Evolutionary conservation across 148 eudicot species (phyloP).

Genomic region (Agrostemma githago): DNA sequence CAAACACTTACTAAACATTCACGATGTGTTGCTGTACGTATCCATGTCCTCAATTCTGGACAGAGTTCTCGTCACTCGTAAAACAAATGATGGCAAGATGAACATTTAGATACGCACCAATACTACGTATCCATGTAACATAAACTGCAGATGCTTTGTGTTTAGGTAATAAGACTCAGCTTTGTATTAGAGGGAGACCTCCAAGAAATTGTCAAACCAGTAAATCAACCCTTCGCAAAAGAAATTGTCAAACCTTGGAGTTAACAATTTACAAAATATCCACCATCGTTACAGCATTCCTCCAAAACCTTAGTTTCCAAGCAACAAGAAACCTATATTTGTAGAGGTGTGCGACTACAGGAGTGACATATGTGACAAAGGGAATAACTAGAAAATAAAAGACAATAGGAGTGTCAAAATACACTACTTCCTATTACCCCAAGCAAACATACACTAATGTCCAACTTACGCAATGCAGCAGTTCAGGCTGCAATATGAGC

Average conservation of each 20-base stretch:
- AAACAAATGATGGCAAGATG: too few species aligned
- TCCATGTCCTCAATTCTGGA: too few species aligned
- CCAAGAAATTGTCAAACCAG: not conserved
- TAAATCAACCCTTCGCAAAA: not conserved
- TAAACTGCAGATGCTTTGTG: not conserved
- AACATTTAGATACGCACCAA: too few species aligned
- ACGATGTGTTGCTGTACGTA: too few species aligned
- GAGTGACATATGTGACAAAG: not conserved
- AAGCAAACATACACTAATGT: not conserved
- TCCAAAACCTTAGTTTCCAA: not conserved
- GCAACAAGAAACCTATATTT: not conserved
- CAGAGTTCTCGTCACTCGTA: too few species aligned
- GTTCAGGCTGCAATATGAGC: not conserved
- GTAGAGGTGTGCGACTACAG: not conserved
- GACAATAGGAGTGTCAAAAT: not conserved
- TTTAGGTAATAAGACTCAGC: not conserved
- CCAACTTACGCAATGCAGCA: not conserved
- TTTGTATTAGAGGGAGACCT: not conserved
- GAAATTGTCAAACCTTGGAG: not conserved
- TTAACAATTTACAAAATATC: not conserved
- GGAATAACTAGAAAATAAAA: not conserved
- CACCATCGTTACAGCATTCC: not conserved
- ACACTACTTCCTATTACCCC: not conserved
- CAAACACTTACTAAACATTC: too few species aligned
- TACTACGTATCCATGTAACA: not conserved